Evolutionary conservation across 2,329 filamentous ascomycete genomes (phyloP).

Genomic region (Chalara sp.): DNA sequence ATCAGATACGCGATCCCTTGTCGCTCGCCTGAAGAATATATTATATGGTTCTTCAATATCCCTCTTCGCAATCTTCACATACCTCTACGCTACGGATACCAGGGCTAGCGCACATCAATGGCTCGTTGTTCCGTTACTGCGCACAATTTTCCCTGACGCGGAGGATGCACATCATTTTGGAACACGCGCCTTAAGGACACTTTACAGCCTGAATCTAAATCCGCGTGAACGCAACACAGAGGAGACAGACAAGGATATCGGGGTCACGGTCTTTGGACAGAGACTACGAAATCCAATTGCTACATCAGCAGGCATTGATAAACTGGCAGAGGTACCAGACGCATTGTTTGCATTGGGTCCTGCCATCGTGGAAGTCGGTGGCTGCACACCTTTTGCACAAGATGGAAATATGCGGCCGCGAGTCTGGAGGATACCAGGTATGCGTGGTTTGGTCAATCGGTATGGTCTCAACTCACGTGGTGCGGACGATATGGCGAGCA

Average conservation of each 20-base stretch:
- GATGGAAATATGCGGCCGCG: slow-evolving; percentile 80
- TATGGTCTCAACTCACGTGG: slow-evolving; percentile 93
- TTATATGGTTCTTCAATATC: slow-evolving; percentile 47
- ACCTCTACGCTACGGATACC: slow-evolving; percentile 69
- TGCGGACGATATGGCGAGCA: slow-evolving; percentile 77
- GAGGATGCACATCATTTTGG: slow-evolving; percentile 90
- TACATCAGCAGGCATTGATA: slow-evolving; percentile 93
- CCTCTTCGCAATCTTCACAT: slow-evolving; percentile 40
- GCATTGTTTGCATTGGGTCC: slow-evolving; percentile 79
- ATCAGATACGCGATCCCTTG: slow-evolving; percentile 27
- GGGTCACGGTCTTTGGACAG: slow-evolving; percentile 64
- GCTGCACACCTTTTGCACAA: slow-evolving; percentile 81
- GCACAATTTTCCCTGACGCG: slow-evolving; percentile 63
- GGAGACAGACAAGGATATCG: slow-evolving; percentile 30
- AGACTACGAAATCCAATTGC: slow-evolving; percentile 79
- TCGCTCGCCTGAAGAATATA: slow-evolving; percentile 40
- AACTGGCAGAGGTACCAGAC: slow-evolving; percentile 84
- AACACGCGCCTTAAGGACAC: slow-evolving; percentile 60
- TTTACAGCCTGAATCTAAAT: slow-evolving; percentile 71
- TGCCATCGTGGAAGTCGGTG: slow-evolving; percentile 85
- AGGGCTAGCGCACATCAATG: slow-evolving; percentile 64
- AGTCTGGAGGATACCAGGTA: slow-evolving; percentile 76
- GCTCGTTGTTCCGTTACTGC: slow-evolving; percentile 58
- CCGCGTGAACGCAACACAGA: slow-evolving; percentile 61
- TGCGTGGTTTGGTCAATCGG: slow-evolving; percentile 87